Percentiles rank a stretch among this genome's conserved stretches.
Conservation (phyloP, 192 early-diverging fungal genomes). For the Backusella circina region DNA sequence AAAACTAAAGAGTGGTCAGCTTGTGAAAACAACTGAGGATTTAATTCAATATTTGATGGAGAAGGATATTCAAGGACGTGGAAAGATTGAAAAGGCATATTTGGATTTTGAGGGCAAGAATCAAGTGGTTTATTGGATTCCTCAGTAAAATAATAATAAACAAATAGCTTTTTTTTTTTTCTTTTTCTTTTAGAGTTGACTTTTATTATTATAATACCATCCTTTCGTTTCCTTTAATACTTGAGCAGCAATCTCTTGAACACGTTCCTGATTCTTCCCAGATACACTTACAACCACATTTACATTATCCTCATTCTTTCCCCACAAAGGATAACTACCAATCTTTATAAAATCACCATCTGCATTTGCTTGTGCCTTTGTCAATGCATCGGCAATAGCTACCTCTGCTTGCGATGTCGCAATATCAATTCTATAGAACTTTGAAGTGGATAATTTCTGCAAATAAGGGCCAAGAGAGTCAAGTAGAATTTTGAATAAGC, state of each 20-base stretch:
- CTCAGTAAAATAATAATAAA: not conserved
- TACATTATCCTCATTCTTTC: not conserved
- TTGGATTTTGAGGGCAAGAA: slow-evolving; percentile 38
- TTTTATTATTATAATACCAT: slow-evolving; percentile 3
- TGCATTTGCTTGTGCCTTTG: slow-evolving; percentile 28
- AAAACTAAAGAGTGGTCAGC: slow-evolving; percentile 26
- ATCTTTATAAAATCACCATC: slow-evolving; percentile 34
- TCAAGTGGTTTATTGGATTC: slow-evolving; percentile 30
- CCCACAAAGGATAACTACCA: slow-evolving; percentile 49
- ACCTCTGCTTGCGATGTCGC: slow-evolving; percentile 42
- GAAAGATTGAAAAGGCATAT: slow-evolving; percentile 10
- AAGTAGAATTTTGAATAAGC: slow-evolving; percentile 50
- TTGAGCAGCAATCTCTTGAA: slow-evolving; percentile 25
- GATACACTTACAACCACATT: slow-evolving; percentile 50
- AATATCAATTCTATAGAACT: slow-evolving; percentile 41
- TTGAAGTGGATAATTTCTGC: not conserved
- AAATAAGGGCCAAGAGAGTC: slow-evolving; percentile 28
- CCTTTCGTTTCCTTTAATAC: slow-evolving; percentile 11
- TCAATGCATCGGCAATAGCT: slow-evolving; percentile 38
- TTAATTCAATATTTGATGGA: slow-evolving; percentile 44
- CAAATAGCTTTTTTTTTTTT: not conserved
- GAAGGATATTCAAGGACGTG: slow-evolving; percentile 17
- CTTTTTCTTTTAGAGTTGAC: slow-evolving; percentile 13
- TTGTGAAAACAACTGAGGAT: slow-evolving; percentile 39
- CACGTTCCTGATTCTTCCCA: slow-evolving; percentile 32